These are phyloP conservation scores for Rhizopus delemar DNA, from an alignment of 371 early-diverging fungal species.

Conservation along the genomic window DNA sequence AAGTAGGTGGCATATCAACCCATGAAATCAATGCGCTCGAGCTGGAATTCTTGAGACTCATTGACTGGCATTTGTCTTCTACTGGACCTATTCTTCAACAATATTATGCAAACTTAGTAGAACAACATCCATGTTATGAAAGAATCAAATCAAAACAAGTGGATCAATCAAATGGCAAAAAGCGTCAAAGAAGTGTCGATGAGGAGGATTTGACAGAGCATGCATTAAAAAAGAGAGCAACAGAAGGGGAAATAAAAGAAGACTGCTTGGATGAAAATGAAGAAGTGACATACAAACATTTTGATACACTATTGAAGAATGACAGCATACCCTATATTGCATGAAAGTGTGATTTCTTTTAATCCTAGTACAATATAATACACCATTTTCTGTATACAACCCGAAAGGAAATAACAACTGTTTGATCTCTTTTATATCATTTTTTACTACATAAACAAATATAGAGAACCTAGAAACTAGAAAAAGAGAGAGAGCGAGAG, in stretches of 20 bases:
- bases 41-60: constrained; percentile 83
- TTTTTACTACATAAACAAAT: background rate
- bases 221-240: constrained; percentile 1
- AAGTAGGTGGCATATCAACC: constrained; percentile 91
- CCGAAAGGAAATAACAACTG: no score
- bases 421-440: background rate
- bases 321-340: constrained; percentile 53
- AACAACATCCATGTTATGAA: constrained; percentile 64
- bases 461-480: background rate
- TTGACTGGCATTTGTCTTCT: constrained; percentile 87
- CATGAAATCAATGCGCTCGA: constrained; percentile 95
- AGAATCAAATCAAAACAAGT: constrained; percentile 10
- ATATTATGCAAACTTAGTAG: constrained; percentile 81
- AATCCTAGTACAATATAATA: background rate
- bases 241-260: background rate
- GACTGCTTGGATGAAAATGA: constrained; percentile 29
- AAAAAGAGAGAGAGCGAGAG: background rate
- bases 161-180: constrained; percentile 10
- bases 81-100: constrained; percentile 78
- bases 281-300: constrained; percentile 39
- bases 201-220: constrained; percentile 5
- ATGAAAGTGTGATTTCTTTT: constrained; percentile 17
- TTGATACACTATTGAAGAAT: constrained; percentile 40
- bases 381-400: no score
- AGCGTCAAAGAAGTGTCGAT: constrained; percentile 28